Evolutionary conservation across 306 rosid genomes (phyloP).

Genomic region (Gynostemma pentaphyllum): DNA sequence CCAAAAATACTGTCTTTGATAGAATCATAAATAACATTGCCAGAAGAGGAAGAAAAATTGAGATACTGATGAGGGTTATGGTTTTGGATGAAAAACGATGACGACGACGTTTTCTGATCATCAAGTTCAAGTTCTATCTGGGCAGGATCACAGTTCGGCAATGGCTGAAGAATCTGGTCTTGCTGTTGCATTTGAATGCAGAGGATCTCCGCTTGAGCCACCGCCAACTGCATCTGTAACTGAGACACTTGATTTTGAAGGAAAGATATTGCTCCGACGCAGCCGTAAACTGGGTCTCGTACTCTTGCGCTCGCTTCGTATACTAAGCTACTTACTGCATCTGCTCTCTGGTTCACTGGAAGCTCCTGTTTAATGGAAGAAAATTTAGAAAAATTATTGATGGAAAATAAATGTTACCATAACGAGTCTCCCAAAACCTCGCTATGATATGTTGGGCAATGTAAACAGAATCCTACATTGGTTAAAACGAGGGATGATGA

Average conservation of each 20-base stretch:
- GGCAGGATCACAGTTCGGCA: too few relatives aligned
- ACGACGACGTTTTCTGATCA: too few relatives aligned
- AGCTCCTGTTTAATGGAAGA: conserved; percentile 46
- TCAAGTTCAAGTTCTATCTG: too few relatives aligned
- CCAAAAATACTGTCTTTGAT: conserved; percentile 41
- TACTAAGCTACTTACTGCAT: conserved; percentile 89
- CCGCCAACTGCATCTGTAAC: conserved; percentile 87
- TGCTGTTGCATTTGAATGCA: conserved; percentile 78
- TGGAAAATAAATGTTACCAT: neutral
- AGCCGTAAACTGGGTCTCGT: conserved; percentile 86
- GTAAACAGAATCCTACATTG: too few relatives aligned
- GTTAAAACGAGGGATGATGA: too few relatives aligned
- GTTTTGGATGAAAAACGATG: conserved; percentile 26
- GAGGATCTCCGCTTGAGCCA: conserved; percentile 85
- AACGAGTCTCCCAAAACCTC: too few relatives aligned
- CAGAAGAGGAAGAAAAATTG: conserved; percentile 38
- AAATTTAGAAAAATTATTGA: neutral
- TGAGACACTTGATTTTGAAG: conserved; percentile 78
- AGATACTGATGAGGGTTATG: conserved; percentile 30
- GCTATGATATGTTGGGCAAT: too few relatives aligned
- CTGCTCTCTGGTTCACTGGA: conserved; percentile 62
- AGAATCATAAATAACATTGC: conserved; percentile 47
- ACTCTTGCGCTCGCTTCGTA: conserved; percentile 91
- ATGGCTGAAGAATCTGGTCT: conserved; percentile 19
- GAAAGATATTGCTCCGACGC: conserved; percentile 75